Evolutionary conservation across 2,329 filamentous ascomycete genomes (phyloP).

Genomic region (Calonectria henricotiae): DNA sequence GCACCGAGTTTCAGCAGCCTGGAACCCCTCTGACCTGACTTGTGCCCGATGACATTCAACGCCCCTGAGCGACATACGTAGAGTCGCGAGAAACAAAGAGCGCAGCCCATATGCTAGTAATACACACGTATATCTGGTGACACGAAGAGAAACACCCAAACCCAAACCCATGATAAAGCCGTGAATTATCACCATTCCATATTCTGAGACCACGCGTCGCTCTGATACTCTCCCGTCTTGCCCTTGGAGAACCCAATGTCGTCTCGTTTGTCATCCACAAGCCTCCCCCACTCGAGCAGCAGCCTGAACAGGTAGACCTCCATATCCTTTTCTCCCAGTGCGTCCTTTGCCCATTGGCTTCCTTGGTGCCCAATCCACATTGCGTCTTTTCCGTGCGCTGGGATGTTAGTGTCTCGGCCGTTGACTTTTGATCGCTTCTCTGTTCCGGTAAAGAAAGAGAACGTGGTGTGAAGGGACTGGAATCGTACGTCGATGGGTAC

Average conservation of each 20-base stretch:
- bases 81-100: conserved; percentile 14
- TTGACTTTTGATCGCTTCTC: conserved; percentile 62
- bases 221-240: conserved; percentile 53
- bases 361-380: conserved; percentile 79
- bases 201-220: conserved; percentile 53
- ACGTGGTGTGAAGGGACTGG: conserved; percentile 81
- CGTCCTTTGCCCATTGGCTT: conserved; percentile 75
- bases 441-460: conserved; percentile 82
- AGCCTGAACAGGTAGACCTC: conserved; percentile 86
- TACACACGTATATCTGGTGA: conserved; percentile 5
- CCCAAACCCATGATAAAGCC: not conserved
- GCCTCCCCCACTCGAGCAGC: conserved; percentile 82
- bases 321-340: conserved; percentile 81
- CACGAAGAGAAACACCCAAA: conserved; percentile 10
- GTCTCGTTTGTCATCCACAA: conserved; percentile 76
- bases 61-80: conserved; percentile 14
- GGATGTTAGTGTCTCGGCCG: conserved; percentile 65
- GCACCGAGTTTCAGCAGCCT: conserved; percentile 15
- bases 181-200: conserved; percentile 45
- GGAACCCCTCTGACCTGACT: conserved; percentile 5
- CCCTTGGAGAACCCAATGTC: conserved; percentile 59
- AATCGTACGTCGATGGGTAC: conserved; percentile 83
- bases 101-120: conserved; percentile 19
- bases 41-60: conserved; percentile 28
- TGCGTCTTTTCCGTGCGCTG: conserved; percentile 68